Conservation (phyloP, 768 basidiomycete species). For the Panus rudis region DNA sequence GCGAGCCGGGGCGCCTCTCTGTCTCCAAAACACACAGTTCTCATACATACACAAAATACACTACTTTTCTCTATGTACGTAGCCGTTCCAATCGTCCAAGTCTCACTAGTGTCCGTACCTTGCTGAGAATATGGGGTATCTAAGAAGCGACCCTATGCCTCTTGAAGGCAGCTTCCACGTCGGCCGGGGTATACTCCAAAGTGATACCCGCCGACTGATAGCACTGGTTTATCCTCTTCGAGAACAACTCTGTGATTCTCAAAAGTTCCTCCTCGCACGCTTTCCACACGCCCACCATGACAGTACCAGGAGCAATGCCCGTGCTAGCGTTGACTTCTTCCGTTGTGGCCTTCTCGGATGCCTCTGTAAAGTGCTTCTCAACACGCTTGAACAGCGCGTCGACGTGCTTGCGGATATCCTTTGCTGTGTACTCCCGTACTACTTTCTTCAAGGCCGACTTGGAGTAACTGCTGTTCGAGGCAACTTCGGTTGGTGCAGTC, state of each 20-base stretch:
- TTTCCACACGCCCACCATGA: slow-evolving; percentile 83
- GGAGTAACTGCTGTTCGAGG: slow-evolving; percentile 68
- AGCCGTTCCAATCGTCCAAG: too few species aligned
- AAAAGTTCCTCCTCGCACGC: slow-evolving; percentile 83
- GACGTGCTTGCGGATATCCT: slow-evolving; percentile 85
- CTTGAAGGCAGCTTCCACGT: slow-evolving; percentile 76
- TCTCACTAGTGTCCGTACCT: too few species aligned
- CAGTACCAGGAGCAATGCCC: slow-evolving; percentile 50
- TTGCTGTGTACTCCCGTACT: slow-evolving; percentile 76
- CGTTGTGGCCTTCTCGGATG: slow-evolving; percentile 55
- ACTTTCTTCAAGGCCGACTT: slow-evolving; percentile 76
- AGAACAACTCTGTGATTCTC: slow-evolving; percentile 64
- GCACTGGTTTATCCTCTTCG: slow-evolving; percentile 64
- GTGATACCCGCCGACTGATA: slow-evolving; percentile 68
- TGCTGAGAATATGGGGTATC: too few species aligned
- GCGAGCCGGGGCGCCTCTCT: too few species aligned
- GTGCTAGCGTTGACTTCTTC: slow-evolving; percentile 43
- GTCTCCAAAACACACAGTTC: too few species aligned
- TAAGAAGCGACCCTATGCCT: slow-evolving; percentile 40
- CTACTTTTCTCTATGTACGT: too few species aligned
- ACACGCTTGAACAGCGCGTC: slow-evolving; percentile 86
- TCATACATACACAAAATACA: too few species aligned
- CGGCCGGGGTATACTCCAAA: slow-evolving; percentile 66
- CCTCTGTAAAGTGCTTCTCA: slow-evolving; percentile 92
- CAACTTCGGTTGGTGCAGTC: slow-evolving; percentile 69